phyloP scores from a whole-genome alignment of 768 basidiomycete genomes.

The Hygrophoropsis aurantiaca region DNA sequence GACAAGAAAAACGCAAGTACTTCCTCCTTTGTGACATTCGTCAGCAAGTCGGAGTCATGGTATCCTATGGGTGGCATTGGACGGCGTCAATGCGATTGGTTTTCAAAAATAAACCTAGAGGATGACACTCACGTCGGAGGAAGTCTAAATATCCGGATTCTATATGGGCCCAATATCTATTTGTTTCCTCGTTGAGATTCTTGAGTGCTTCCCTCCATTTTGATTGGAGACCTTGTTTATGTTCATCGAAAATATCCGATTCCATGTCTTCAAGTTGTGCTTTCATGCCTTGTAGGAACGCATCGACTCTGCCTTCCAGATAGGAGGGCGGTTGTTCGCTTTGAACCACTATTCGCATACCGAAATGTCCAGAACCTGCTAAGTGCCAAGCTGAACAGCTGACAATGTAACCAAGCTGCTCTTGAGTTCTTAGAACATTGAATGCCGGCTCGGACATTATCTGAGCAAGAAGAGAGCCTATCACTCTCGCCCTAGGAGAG shows the following conservation, averaged over 20 bases:
- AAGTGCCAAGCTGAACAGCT: slow-evolving; percentile 56
- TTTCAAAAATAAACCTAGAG: not conserved
- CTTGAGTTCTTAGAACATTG: slow-evolving; percentile 86
- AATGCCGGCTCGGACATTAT: slow-evolving; percentile 92
- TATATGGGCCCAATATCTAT: slow-evolving; percentile 69
- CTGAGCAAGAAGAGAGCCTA: slow-evolving; percentile 71
- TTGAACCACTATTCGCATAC: slow-evolving; percentile 84
- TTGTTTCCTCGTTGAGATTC: slow-evolving; percentile 80
- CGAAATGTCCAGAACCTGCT: slow-evolving; percentile 66
- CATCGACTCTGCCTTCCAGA: slow-evolving; percentile 86
- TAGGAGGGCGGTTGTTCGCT: slow-evolving; percentile 79
- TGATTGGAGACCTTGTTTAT: slow-evolving; percentile 73
- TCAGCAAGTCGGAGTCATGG: slow-evolving; percentile 68
- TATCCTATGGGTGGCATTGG: slow-evolving; percentile 46
- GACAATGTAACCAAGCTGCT: slow-evolving; percentile 95
- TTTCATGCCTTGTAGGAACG: slow-evolving; percentile 79
- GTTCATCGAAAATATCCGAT: slow-evolving; percentile 71
- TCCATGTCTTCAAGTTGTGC: slow-evolving; percentile 65
- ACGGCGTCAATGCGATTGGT: not conserved
- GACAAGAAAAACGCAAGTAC: slow-evolving; percentile 68
- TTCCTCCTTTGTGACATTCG: slow-evolving; percentile 70
- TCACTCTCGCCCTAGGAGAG: slow-evolving; percentile 65
- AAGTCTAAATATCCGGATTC: slow-evolving; percentile 86
- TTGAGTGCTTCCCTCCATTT: slow-evolving; percentile 86
- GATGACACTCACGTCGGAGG: slow-evolving; percentile 62